Conservation (phyloP, 23 red algal genomes). For the Gracilaria gracilis region DNA sequence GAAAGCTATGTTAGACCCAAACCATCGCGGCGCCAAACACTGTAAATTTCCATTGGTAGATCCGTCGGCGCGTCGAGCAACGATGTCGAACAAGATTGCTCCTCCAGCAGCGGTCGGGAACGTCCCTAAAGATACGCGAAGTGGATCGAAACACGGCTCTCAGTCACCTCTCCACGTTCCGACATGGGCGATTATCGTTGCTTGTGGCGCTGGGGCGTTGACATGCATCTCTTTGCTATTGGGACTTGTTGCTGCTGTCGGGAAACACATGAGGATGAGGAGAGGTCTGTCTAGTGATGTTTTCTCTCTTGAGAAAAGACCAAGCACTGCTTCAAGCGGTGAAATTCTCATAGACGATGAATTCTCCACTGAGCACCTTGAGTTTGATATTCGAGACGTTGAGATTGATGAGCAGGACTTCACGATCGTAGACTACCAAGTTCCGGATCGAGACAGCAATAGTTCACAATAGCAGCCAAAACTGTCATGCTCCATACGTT, state of each 20-base stretch:
- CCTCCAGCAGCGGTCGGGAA: slow-evolving; percentile 9
- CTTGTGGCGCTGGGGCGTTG: slow-evolving; percentile 9
- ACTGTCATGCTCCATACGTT: not conserved
- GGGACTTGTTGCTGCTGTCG: slow-evolving; percentile 7
- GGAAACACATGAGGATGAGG: not conserved
- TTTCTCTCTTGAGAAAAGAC: not conserved
- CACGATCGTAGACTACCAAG: not conserved
- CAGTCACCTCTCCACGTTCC: slow-evolving; percentile 13
- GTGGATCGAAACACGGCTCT: not conserved
- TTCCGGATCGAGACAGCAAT: slow-evolving; percentile 13
- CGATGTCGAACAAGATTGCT: not conserved
- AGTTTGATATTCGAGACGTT: slow-evolving; percentile 35
- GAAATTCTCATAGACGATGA: slow-evolving; percentile 46
- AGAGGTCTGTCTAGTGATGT: not conserved
- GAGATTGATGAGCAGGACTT: slow-evolving; percentile 44
- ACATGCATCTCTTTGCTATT: slow-evolving; percentile 9
- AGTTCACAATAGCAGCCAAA: not conserved
- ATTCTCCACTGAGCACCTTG: slow-evolving; percentile 5
- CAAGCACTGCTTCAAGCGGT: slow-evolving; percentile 11
- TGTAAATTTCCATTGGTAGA: slow-evolving; percentile 31
- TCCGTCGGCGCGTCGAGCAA: slow-evolving; percentile 5
- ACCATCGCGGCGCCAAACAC: slow-evolving; percentile 21
- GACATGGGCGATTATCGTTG: slow-evolving; percentile 37
- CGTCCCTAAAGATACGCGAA: not conserved
- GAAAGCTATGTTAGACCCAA: slow-evolving; percentile 1